Conservation (phyloP, 306 rosid species). For the Rosa lucieae region DNA sequence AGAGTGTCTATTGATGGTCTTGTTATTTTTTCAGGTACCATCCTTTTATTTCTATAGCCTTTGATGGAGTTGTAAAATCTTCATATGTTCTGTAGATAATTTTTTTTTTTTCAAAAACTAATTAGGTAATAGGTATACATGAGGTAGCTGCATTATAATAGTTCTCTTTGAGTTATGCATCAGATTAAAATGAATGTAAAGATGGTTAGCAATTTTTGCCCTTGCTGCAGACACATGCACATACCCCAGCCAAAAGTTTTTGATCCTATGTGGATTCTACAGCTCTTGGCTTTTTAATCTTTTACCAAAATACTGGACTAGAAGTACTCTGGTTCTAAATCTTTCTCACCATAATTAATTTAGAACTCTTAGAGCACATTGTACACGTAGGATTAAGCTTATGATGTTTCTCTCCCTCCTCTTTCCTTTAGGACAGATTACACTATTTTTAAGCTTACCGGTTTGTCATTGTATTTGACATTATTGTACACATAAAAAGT, state of each 20-base stretch:
- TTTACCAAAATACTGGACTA: background rate
- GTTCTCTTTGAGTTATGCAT: background rate
- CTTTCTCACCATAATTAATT: background rate
- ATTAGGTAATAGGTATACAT: background rate
- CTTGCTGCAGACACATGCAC: background rate
- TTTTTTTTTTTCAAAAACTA: background rate
- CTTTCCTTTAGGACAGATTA: background rate
- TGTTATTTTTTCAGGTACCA: constrained; percentile 71
- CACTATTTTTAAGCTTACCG: background rate
- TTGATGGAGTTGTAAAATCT: background rate
- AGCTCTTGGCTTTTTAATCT: background rate
- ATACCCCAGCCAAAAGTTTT: background rate
- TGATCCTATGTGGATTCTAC: background rate
- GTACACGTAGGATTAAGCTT: background rate
- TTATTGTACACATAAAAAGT: background rate
- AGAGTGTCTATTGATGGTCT: constrained; percentile 75
- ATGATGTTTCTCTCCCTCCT: background rate
- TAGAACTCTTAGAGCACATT: background rate
- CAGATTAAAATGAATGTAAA: background rate
- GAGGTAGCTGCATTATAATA: background rate
- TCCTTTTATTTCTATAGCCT: background rate
- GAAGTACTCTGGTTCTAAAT: background rate
- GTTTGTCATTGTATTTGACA: background rate
- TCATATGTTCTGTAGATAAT: background rate
- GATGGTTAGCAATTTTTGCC: background rate